phyloP scores from a whole-genome alignment of 345 rosid species.

The Durio zibethinus region DNA sequence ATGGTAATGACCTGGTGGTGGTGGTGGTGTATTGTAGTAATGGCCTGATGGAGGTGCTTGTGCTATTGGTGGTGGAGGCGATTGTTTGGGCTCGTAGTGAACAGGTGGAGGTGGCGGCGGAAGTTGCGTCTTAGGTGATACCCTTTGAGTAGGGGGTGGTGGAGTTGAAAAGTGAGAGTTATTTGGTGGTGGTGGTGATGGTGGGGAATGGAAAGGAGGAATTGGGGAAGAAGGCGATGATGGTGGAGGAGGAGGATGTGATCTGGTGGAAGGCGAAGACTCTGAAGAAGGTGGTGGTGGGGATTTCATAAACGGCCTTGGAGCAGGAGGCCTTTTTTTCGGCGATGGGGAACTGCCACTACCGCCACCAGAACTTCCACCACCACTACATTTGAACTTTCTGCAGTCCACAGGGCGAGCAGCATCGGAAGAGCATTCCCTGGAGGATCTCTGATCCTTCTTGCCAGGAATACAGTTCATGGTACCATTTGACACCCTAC shows the following conservation, averaged over 20 bases:
- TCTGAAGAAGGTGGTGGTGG: slow-evolving; percentile 36
- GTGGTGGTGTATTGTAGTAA: slow-evolving; percentile 34
- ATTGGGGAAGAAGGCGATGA: slow-evolving; percentile 23
- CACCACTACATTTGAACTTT: slow-evolving; percentile 43
- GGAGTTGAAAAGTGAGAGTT: slow-evolving; percentile 22
- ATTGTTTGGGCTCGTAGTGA: slow-evolving; percentile 15
- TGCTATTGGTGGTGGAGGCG: slow-evolving; percentile 18
- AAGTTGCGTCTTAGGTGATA: slow-evolving; percentile 30
- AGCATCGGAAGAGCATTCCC: slow-evolving; percentile 48
- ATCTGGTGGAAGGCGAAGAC: slow-evolving; percentile 43
- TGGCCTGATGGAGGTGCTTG: slow-evolving; percentile 23
- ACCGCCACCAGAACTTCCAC: slow-evolving; percentile 7
- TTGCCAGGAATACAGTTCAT: slow-evolving; percentile 50
- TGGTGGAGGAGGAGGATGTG: slow-evolving; percentile 40
- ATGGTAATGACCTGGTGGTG: slow-evolving; percentile 41
- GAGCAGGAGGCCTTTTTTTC: slow-evolving; percentile 38
- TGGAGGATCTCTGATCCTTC: slow-evolving; percentile 45
- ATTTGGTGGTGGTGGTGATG: slow-evolving; percentile 22
- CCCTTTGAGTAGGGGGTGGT: slow-evolving; percentile 26
- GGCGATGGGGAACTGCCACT: slow-evolving; percentile 15
- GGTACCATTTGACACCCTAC: slow-evolving; percentile 30
- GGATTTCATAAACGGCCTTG: slow-evolving; percentile 5
- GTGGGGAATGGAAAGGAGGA: slow-evolving; percentile 33
- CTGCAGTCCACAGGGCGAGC: slow-evolving; percentile 60
- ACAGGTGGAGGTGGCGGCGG: slow-evolving; percentile 35